Evolutionary conservation across 164 flowering plant species (phyloP).

Genomic region (Brasenia schreberi): DNA sequence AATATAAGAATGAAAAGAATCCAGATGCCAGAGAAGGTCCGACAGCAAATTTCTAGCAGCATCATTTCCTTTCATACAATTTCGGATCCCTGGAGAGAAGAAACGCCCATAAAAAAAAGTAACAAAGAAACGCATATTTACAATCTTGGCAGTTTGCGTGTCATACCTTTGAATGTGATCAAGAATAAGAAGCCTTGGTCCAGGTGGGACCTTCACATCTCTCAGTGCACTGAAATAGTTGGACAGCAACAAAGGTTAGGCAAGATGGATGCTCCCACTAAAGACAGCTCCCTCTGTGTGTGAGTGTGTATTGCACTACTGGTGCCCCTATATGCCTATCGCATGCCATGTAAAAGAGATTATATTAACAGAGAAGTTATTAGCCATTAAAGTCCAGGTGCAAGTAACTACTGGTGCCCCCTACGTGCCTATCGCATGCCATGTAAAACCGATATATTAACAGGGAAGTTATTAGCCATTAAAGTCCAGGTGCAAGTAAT

Average conservation of each 20-base stretch:
- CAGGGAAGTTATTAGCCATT: not conserved
- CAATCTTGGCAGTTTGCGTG: not conserved
- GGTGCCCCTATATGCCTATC: not conserved
- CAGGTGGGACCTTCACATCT: slow-evolving; percentile 90
- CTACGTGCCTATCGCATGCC: too few species aligned
- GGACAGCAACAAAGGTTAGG: not conserved
- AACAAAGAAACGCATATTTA: too few species aligned
- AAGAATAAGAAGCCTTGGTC: slow-evolving; percentile 89
- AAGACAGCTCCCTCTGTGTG: not conserved
- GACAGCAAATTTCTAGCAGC: too few species aligned
- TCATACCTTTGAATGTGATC: slow-evolving; percentile 67
- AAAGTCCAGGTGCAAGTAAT: not conserved
- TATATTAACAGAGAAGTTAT: not conserved
- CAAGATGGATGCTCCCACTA: not conserved
- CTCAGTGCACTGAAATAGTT: slow-evolving; percentile 64
- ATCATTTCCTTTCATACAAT: too few species aligned
- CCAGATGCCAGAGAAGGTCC: too few species aligned
- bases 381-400: not conserved
- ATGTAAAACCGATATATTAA: too few species aligned
- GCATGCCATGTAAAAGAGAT: too few species aligned
- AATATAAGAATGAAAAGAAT: too few species aligned
- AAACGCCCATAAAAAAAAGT: not conserved
- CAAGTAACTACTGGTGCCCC: not conserved
- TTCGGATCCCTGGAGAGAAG: not conserved
- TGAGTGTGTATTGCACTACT: not conserved